Base-by-base conservation (phyloP, 139 green algal species). In the Tetradesmus obliquus region DNA sequence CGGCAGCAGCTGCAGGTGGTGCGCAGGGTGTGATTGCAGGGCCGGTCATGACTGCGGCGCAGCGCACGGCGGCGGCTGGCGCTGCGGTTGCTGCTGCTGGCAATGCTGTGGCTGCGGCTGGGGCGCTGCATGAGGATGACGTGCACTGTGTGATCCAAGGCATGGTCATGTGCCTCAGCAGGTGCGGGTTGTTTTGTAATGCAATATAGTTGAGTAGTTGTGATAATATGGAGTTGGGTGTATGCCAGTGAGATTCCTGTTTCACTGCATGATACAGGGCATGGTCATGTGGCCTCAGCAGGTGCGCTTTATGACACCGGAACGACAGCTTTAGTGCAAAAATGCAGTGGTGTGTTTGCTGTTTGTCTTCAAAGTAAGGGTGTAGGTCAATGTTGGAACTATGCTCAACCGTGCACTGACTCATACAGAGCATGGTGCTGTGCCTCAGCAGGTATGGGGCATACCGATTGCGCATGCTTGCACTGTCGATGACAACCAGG, bases 131-230 rank as follows among this genome's bases (percentile, higher is more conserved):
- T 5, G 96, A 97, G 91, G 95, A 95, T 55, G 95, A 97, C 51
- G 95, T 98, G 72, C 89, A 94, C 79, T 86, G 94, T 58, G 94
- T 97, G 19, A 92, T 96, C 1, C 92, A 96, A 91, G 95, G 81
- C 32, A 90, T 96, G 3, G 71, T 89, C 2, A 84, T 95, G 13
- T 86, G 71, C 15, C 22, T 92, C 15, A 82, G 9, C 15, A 90
- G 84, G 83, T 90, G 57, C 19, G 80, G 83, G 17, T 12, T 15
- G 19, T 71, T 15, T 13, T 51, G 51, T 13, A 5, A 74, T 53
- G 22, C 5, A 32, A 45, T 45, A 45, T 45, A 45, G 32, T 45
- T 45, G 32, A 45, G 32, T 45, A 1, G 32, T 45, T 45, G 32
- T 45, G 32, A 45, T 45, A 45, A 45, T 45, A 45, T 45, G 32